Evolutionary conservation across 768 basidiomycete genomes (phyloP).

Genomic region (Dioszegia crocea): DNA sequence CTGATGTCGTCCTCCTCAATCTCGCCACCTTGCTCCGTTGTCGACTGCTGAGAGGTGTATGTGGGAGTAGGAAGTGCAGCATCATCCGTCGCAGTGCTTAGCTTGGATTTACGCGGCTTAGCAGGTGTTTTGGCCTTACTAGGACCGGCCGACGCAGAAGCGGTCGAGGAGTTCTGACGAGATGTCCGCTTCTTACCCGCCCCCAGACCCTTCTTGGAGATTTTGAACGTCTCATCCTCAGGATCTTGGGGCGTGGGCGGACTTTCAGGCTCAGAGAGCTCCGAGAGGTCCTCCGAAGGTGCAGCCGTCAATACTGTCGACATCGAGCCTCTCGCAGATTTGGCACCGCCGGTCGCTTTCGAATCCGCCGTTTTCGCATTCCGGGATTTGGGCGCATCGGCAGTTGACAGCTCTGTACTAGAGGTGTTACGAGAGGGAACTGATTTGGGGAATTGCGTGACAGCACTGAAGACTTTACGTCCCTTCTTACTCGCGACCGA

Average conservation of each 20-base stretch:
- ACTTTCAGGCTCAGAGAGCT: slow-evolving; percentile 4
- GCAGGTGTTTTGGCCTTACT: neutral
- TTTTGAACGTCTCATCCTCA: slow-evolving; percentile 6
- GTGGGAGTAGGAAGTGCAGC: neutral
- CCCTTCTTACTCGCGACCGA: neutral
- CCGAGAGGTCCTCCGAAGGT: neutral
- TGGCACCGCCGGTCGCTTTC: neutral
- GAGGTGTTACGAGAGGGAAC: neutral
- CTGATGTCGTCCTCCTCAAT: neutral
- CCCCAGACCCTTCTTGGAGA: neutral
- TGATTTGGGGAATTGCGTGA: neutral
- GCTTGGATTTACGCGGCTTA: neutral
- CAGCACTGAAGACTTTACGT: neutral
- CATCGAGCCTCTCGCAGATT: neutral
- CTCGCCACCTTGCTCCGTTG: neutral
- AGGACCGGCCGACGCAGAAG: neutral
- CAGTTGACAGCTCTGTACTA: neutral
- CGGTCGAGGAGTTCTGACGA: neutral
- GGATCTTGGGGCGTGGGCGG: slow-evolving; percentile 7
- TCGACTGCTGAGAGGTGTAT: neutral
- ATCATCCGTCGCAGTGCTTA: neutral
- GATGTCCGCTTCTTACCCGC: neutral
- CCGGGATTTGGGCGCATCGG: neutral
- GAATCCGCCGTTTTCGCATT: neutral
- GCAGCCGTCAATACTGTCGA: neutral